Evolutionary conservation across 495 filamentous ascomycete species (phyloP), one percentile per base, ranked within the genome.

Genomic region (Penicillium dipodomyicola): DNA sequence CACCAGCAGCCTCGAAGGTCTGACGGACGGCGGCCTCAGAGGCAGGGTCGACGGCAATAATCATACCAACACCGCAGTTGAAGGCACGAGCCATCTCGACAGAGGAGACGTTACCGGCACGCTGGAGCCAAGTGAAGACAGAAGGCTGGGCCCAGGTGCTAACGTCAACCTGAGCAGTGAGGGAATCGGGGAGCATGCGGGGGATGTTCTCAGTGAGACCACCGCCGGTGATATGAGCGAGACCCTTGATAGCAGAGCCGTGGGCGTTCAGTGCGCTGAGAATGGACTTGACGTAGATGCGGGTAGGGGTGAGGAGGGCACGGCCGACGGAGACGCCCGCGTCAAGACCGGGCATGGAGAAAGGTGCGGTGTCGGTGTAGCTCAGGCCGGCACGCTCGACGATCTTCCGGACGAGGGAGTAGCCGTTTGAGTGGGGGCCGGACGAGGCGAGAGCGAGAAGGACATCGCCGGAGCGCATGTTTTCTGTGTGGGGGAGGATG

Each of bases 161-260:
- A 15, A 88, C 87, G 60, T 96, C 87, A 49, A 98, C 80, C 63
- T 87, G 81, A 10, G 88, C 92, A 4, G 87, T 80, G 5, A 97
- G 82, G 27, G 84, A 76, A 2, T 72, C 54, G 1, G 94, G 94
- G 4, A 98, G 81, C 88, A 96, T 96, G 30, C 94, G 82, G 23
- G 94, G 94, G 5, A 98, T 83, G 75, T 97, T 97, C 66, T 98
- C 94, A 9, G 86, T 77, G 15, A 97, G 79, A 6, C 94, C 94
- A 52, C 94, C 94, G 29, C 94, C 94, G 3, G 94, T 98, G 74
- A 98, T 96, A 69, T 98, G 94, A 7, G 93, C 86, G 67, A 97
- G 88, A 59, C 94, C 94, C 73, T 93, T 92, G 67, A 97, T 96
- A 82, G 60, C 89, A 86, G 64, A 39, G 22, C 67, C 60, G 67